A percentile compares a stretch with the other conserved stretches of the same genome.
Conservation (phyloP, 768 basidiomycete genomes). For the Lactifluus rugatus region DNA sequence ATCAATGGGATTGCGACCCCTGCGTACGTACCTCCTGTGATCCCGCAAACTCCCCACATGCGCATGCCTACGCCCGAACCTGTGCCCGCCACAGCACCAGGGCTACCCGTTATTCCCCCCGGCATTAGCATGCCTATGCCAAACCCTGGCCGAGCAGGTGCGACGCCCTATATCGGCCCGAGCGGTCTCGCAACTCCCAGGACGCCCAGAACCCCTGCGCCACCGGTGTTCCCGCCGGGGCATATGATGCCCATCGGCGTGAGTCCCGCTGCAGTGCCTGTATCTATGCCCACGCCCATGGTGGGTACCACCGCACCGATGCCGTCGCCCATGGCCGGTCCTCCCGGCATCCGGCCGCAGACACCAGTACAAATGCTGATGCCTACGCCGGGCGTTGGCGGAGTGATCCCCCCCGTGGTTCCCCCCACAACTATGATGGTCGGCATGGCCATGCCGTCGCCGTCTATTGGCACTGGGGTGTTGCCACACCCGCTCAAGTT, state of each 20-base stretch:
- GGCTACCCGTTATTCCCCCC: not conserved
- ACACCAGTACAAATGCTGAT: not conserved
- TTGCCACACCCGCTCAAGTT: slow-evolving; percentile 27
- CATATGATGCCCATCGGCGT: not conserved
- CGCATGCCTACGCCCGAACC: slow-evolving; percentile 12
- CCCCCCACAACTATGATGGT: not conserved
- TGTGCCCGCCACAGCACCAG: not conserved
- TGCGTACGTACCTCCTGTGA: not conserved
- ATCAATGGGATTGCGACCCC: not conserved
- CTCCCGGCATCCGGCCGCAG: not conserved
- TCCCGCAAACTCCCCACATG: slow-evolving; percentile 1
- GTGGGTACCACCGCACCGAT: not conserved
- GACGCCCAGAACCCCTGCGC: not conserved
- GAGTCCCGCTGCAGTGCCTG: not conserved
- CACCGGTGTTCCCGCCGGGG: not conserved
- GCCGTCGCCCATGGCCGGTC: not conserved
- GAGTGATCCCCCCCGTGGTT: not conserved
- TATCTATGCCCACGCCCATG: slow-evolving; percentile 7
- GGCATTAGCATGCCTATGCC: slow-evolving; percentile 8
- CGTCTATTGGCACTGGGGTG: slow-evolving; percentile 6
- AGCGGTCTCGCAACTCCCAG: not conserved
- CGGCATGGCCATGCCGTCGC: not conserved
- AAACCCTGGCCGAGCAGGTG: not conserved
- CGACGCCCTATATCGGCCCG: slow-evolving; percentile 6
- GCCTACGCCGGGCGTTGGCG: slow-evolving; percentile 17